Percentiles rank a stretch among this genome's conserved stretches.
These are phyloP conservation scores for Penicillium angulare DNA, from an alignment of 495 filamentous ascomycete genomes.

Conservation along the genomic window DNA sequence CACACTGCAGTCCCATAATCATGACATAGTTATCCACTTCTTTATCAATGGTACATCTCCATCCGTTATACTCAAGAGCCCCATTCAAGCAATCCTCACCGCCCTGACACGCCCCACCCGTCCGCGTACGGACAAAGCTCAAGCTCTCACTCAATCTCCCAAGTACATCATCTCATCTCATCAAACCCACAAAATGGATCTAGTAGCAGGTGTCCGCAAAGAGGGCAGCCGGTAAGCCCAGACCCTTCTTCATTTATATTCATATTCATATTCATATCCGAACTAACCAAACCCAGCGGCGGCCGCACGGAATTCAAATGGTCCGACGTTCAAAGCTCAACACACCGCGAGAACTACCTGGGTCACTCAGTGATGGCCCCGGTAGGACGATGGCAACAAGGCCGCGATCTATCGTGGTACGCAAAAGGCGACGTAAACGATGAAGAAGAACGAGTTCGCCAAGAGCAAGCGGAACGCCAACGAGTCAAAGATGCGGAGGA, in stretches of 20 bases:
- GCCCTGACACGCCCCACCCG: too few relatives aligned
- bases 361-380: conserved; percentile 94
- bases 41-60: too few relatives aligned
- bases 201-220: conserved; percentile 89
- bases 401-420: conserved; percentile 87
- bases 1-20: too few relatives aligned
- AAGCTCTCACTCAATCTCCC: background rate
- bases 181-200: conserved; percentile 65
- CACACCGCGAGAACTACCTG: conserved; percentile 94
- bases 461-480: conserved; percentile 71
- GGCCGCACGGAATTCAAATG: conserved; percentile 92
- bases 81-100: too few relatives aligned
- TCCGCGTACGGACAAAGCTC: background rate
- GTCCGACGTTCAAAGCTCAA: conserved; percentile 85
- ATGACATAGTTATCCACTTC: too few relatives aligned
- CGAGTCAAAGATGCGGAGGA: conserved; percentile 89
- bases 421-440: conserved; percentile 60
- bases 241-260: background rate
- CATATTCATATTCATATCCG: conserved; percentile 1
- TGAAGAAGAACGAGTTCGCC: conserved; percentile 59
- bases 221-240: conserved; percentile 76
- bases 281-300: conserved; percentile 52
- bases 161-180: background rate
- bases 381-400: conserved; percentile 93
- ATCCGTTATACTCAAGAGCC: too few relatives aligned